phyloP scores from a whole-genome alignment of 2,329 filamentous ascomycete genomes.

The Raffaelea arxii region DNA sequence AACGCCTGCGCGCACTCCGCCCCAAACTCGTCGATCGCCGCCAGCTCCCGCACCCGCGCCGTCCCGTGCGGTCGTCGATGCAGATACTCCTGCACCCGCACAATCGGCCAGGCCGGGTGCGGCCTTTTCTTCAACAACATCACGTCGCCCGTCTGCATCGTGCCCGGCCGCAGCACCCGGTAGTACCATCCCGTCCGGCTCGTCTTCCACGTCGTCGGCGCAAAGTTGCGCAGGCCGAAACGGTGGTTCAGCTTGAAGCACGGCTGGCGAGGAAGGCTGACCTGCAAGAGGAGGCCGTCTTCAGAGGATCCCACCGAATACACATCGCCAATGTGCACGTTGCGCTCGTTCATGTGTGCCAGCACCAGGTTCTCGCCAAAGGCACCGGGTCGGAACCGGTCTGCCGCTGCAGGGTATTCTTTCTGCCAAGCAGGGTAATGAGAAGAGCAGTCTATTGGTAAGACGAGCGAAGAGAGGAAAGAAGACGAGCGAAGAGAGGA shows the following conservation, averaged over 20 bases:
- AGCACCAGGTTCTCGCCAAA: conserved; percentile 59
- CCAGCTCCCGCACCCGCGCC: conserved; percentile 42
- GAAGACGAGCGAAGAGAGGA: too few relatives aligned
- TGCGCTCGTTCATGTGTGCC: conserved; percentile 49
- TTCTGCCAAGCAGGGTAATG: conserved; percentile 48
- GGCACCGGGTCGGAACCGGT: conserved; percentile 44
- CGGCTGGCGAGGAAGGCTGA: conserved; percentile 52
- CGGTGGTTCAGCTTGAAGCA: conserved; percentile 63
- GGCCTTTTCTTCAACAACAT: conserved; percentile 45
- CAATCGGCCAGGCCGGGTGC: conserved; percentile 52
- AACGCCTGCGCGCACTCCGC: conserved; percentile 40
- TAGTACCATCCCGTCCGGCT: conserved; percentile 60
- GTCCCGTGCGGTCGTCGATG: conserved; percentile 42
- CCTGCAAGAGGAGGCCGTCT: conserved; percentile 40
- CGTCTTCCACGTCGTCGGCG: conserved; percentile 43
- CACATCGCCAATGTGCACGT: conserved; percentile 56
- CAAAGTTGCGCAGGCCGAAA: conserved; percentile 53
- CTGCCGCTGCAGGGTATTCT: conserved; percentile 40
- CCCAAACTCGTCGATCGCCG: conserved; percentile 39
- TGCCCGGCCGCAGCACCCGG: conserved; percentile 46
- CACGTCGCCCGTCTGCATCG: conserved; percentile 44
- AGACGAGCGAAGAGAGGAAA: background rate
- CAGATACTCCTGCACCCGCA: conserved; percentile 52
- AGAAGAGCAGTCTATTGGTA: conserved; percentile 40
- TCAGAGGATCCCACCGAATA: conserved; percentile 34